A percentile compares a stretch with the other conserved stretches of the same genome.
Evolutionary conservation across 148 eudicot genomes (phyloP).

Genomic region (Chenopodium formosanum): DNA sequence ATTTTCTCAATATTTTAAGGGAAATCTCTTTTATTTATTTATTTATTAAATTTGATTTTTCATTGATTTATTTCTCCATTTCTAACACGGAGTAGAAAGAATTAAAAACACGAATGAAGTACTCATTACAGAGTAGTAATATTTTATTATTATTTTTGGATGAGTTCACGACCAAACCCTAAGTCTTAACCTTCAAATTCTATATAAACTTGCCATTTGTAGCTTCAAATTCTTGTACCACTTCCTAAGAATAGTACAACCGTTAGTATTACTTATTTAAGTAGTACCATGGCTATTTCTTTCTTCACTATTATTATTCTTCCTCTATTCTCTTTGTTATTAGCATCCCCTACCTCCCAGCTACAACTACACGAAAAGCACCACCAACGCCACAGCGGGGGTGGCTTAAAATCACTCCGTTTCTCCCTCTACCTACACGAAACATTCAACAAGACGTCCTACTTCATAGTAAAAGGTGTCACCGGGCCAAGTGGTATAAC

Average conservation of each 20-base stretch:
- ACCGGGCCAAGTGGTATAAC: constrained; percentile 5
- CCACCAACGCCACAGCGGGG: neutral
- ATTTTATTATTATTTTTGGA: too few relatives aligned
- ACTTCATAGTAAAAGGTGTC: constrained; percentile 15
- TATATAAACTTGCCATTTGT: neutral
- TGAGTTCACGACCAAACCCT: too few relatives aligned
- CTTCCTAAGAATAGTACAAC: too few relatives aligned
- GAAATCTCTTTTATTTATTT: too few relatives aligned
- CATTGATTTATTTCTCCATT: too few relatives aligned
- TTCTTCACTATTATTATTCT: neutral
- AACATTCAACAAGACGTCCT: constrained; percentile 4
- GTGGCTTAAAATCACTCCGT: constrained; percentile 10
- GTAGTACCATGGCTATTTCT: neutral
- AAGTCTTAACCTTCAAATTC: too few relatives aligned
- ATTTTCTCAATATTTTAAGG: too few relatives aligned
- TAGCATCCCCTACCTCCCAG: neutral
- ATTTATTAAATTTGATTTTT: too few relatives aligned
- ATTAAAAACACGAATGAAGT: too few relatives aligned
- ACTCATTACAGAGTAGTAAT: too few relatives aligned
- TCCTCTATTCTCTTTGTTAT: neutral
- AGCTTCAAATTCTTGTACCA: neutral
- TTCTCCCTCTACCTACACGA: constrained; percentile 14
- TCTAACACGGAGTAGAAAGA: too few relatives aligned
- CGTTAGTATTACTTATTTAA: neutral
- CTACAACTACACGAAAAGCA: neutral